These are phyloP conservation scores for Suillus subluteus DNA, from an alignment of 768 basidiomycete species.

Conservation along the genomic window DNA sequence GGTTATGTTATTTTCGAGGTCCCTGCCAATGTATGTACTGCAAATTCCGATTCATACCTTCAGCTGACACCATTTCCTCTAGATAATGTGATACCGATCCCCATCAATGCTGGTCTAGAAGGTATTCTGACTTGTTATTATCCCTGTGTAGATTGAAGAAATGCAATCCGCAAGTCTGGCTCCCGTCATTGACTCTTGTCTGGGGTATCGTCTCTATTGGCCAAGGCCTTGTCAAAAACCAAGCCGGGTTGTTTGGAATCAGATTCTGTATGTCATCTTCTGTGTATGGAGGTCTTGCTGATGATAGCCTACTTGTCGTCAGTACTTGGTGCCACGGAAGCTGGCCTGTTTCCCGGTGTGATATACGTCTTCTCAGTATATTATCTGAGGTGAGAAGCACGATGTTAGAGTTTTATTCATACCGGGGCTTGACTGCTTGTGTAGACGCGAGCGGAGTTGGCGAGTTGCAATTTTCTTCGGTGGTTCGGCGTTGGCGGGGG, in stretches of 20 bases:
- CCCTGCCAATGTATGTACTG: constrained; percentile 51
- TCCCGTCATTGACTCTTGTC: constrained; percentile 57
- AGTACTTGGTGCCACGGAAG: constrained; percentile 63
- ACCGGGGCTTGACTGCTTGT: neutral
- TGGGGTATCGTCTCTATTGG: constrained; percentile 61
- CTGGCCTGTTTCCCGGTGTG: constrained; percentile 62
- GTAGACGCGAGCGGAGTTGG: constrained; percentile 59
- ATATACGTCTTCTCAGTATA: constrained; percentile 63
- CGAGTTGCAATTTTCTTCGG: constrained; percentile 67
- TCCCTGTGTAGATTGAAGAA: constrained; percentile 50
- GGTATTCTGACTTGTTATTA: constrained; percentile 11
- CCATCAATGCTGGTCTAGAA: neutral
- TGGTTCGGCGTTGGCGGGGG: constrained; percentile 63
- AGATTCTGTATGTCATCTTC: constrained; percentile 47
- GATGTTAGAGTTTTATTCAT: neutral
- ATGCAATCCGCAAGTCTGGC: constrained; percentile 62
- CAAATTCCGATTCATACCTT: neutral
- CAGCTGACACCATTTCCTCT: neutral
- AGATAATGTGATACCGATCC: constrained; percentile 31
- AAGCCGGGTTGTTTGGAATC: constrained; percentile 56
- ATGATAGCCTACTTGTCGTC: neutral
- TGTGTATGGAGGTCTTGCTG: neutral
- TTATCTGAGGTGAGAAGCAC: constrained; percentile 44
- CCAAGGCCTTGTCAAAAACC: constrained; percentile 59
- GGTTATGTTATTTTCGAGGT: constrained; percentile 65